Base-by-base conservation (phyloP, 441 rosid species). In the Gossypium laxum region DNA sequence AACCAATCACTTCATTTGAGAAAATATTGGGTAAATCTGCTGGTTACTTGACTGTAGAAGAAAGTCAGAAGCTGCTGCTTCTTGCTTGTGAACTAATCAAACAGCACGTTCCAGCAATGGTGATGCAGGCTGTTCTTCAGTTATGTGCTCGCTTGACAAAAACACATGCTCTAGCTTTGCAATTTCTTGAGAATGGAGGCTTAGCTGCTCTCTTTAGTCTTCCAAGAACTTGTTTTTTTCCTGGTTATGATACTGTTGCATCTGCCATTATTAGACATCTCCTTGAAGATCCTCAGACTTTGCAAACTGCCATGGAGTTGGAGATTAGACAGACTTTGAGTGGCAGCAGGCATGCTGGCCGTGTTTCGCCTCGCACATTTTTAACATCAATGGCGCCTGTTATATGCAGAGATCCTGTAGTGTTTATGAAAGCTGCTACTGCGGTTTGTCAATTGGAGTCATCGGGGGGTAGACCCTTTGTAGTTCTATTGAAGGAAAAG, bases 61-160 rank as follows among this genome's bases (percentile, higher is more conserved):
- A 94, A 81, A 75, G 96, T 81, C 83, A 81, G 32, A 85, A 85
- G 80, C 87, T 86, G 72, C 79, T 93, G 57, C 82, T 79, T 69
- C 76, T 91, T 45, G 87, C 87, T 10, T 89, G 93, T 73, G 90
- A 88, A 72, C 83, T 93, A 66, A 82, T 93, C 76, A 91, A 87
- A 80, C 92, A 85, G 75, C 90, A 84, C 78, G 93, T 90, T 72
- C 96, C 98, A 47, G 86, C 93, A 64, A 76, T 89, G 83, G 82
- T 91, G 71, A 91, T 91, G 98, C 98, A 91, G 85, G 97, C 98
- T 81, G 89, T 86, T 80, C 86, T 94, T 76, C 98, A 91, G 84
- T 72, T 94, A 78, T 90, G 96, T 86, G 93, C 96, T 55, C 96
- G 88, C 57, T 77, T 94, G 85, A 94, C 98, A 7, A 94, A 92